Conservation (phyloP, 1,284 basidiomycete genomes). For the Austroboletus rostrupii region DNA sequence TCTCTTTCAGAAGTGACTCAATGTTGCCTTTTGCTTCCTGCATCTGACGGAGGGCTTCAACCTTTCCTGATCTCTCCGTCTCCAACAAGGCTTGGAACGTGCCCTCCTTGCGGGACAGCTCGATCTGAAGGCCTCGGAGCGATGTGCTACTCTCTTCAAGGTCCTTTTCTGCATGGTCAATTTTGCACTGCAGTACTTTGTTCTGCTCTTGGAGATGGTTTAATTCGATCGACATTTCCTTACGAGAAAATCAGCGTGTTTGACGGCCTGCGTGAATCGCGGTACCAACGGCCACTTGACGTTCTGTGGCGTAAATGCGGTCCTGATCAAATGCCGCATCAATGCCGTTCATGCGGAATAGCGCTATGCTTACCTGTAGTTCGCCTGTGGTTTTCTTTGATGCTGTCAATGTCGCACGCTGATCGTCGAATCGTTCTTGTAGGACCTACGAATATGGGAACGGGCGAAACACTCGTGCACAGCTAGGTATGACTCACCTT, state of each 20-base stretch:
- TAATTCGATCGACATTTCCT: constrained; percentile 21
- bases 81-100: constrained; percentile 21
- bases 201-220: constrained; percentile 23
- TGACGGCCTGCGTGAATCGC: background rate
- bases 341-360: background rate
- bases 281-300: constrained; percentile 13
- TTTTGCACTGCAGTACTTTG: constrained; percentile 12
- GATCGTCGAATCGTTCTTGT: constrained; percentile 60
- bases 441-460: constrained; percentile 35
- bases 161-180: constrained; percentile 13
- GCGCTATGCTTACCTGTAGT: constrained; percentile 40
- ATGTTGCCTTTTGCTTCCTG: constrained; percentile 19
- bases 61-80: constrained; percentile 18
- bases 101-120: constrained; percentile 29
- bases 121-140: constrained; percentile 19
- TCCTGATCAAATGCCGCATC: constrained; percentile 14
- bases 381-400: constrained; percentile 53
- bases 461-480: background rate
- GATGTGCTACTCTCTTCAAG: constrained; percentile 11
- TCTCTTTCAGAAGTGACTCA: constrained; percentile 22
- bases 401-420: constrained; percentile 45
- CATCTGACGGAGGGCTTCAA: constrained; percentile 18
- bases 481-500: constrained; percentile 19
- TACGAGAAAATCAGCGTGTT: constrained; percentile 3
- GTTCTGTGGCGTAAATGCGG: constrained; percentile 17